Conservation (phyloP, 805 yeast genomes). For the Candida wancherniae region DNA sequence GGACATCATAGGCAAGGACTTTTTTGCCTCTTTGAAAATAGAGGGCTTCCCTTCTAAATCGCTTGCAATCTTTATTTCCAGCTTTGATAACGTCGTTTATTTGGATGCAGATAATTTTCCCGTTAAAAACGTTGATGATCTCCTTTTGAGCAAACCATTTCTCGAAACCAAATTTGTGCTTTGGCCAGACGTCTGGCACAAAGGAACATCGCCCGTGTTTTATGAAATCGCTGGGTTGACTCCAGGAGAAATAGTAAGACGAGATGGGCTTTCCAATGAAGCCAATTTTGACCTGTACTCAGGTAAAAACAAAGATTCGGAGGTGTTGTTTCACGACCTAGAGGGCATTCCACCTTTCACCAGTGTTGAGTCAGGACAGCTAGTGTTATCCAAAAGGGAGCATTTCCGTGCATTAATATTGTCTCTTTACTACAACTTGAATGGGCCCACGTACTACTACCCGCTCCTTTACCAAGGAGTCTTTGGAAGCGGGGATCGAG, state of each 20-base stretch:
- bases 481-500: slow-evolving; percentile 33
- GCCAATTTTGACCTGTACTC: slow-evolving; percentile 20
- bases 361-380: slow-evolving; percentile 34
- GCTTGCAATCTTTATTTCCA: slow-evolving; percentile 42
- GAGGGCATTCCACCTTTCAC: slow-evolving; percentile 26
- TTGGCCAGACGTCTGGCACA: slow-evolving; percentile 24
- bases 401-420: slow-evolving; percentile 29
- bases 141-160: slow-evolving; percentile 20
- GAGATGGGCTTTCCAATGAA: slow-evolving; percentile 29
- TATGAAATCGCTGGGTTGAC: slow-evolving; percentile 17
- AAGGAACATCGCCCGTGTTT: slow-evolving; percentile 19
- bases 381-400: slow-evolving; percentile 30
- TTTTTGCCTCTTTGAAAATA: slow-evolving; percentile 21
- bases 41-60: slow-evolving; percentile 38
- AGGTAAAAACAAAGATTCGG: slow-evolving; percentile 12
- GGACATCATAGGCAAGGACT: slow-evolving; percentile 47
- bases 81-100: slow-evolving; percentile 41
- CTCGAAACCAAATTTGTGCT: slow-evolving; percentile 14
- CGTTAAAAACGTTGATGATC: slow-evolving; percentile 35
- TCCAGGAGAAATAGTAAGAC: slow-evolving; percentile 18
- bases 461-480: slow-evolving; percentile 33
- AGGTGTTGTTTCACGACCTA: slow-evolving; percentile 28
- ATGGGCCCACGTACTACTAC: slow-evolving; percentile 27
- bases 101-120: slow-evolving; percentile 47
- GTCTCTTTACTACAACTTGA: slow-evolving; percentile 31